Base-by-base conservation (phyloP, 192 early-diverging fungal genomes). In the Rhizoclosmatium sp. region DNA sequence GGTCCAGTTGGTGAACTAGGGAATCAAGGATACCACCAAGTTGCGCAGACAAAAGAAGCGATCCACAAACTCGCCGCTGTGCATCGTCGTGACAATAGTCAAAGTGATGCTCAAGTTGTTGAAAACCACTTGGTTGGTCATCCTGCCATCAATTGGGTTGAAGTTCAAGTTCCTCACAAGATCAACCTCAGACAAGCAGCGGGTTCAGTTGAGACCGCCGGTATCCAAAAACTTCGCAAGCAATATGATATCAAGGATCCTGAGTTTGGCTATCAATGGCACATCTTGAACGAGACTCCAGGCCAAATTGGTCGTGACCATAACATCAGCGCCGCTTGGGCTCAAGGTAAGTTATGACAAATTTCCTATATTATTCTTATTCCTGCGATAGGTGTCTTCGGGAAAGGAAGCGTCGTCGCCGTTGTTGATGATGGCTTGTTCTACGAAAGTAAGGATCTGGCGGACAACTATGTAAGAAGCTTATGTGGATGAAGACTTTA, bases 381-480 rank as follows among this genome's bases (percentile, higher is more conserved):
- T 16, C 16, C 51, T 12, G 16, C 5, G 9, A 54, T 16, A 54
- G 51, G 51, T 54, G 16, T 54, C 5, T 54, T 54, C 16, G 51
- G 51, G 16, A 54, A 54, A 16, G 51, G 51, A 54, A 54, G 51
- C 51, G 16, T 16, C 16, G 51, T 54, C 16, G 94, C 92, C 12
- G 91, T 99, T 49, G 89, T 99, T 47, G 98, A 99, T 78, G 98
- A 99, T 83, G 98, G 98, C 1, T 82, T 99, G 66, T 96, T 98
- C 81, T 92, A 93, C 70, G 85, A 89, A 2, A 91, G 90, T 81
- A 87, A 93, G n/a, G 98, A 99, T 77, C 80, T 99, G 64, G 82
- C 86, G 59, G 90, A 87, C 61, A 95, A 95, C 87, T 98, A 95
- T 91, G 95, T 95, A 59, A 7, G 5, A 12, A 12, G 10, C 21